A percentile compares a stretch with the other conserved stretches of the same genome.
phyloP scores from a whole-genome alignment of 2,329 filamentous ascomycete genomes.

The Xylaria sp. region DNA sequence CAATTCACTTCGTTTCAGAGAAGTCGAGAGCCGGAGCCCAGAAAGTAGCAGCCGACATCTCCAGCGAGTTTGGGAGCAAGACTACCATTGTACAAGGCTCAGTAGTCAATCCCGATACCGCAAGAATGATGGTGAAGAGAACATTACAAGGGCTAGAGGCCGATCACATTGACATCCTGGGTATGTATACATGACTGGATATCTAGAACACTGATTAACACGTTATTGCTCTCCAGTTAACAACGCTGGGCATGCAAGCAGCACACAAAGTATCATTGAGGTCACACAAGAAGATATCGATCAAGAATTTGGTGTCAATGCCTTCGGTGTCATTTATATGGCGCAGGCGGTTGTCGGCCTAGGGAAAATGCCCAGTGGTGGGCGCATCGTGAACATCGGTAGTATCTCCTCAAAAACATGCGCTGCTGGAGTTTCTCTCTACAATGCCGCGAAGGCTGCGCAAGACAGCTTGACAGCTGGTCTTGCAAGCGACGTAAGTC shows the following conservation, averaged over 20 bases:
- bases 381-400: conserved; percentile 52
- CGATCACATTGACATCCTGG: conserved; percentile 46
- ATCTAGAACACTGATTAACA: neutral
- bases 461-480: conserved; percentile 32
- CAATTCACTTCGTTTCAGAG: conserved; percentile 55
- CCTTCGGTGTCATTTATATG: conserved; percentile 45
- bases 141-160: conserved; percentile 39
- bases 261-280: conserved; percentile 33
- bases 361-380: conserved; percentile 48
- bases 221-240: conserved; percentile 39
- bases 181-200: conserved; percentile 33
- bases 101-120: conserved; percentile 33
- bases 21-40: conserved; percentile 46
- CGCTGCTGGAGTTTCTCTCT: conserved; percentile 23
- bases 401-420: conserved; percentile 45
- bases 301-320: conserved; percentile 43
- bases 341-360: conserved; percentile 41
- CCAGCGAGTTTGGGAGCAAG: conserved; percentile 44
- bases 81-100: conserved; percentile 39
- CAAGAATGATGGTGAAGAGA: conserved; percentile 40
- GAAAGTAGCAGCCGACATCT: conserved; percentile 45
- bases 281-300: conserved; percentile 38
- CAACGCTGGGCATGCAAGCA: conserved; percentile 38
- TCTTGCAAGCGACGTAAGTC: conserved; percentile 36
- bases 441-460: conserved; percentile 37